A percentile compares a stretch with the other conserved stretches of the same genome.
These are phyloP conservation scores for Cyanophora paradoxa DNA, from an alignment of 78 protist genomes.

Conservation along the genomic window DNA sequence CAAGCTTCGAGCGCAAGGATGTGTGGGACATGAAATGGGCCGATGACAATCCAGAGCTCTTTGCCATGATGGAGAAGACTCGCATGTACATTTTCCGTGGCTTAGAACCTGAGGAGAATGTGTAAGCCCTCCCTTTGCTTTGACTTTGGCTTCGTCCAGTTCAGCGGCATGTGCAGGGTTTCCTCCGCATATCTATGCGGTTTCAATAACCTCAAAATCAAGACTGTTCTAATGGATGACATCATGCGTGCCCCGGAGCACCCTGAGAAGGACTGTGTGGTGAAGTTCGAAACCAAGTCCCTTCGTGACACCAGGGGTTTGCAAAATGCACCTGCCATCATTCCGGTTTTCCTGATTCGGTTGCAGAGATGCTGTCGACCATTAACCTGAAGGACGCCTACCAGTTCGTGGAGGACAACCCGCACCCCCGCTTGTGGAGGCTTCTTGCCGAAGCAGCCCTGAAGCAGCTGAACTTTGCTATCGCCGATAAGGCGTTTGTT, in stretches of 20 bases:
- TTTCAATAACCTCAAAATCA: constrained; percentile 49
- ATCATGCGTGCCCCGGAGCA: constrained; percentile 40
- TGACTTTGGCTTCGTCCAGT: not conserved
- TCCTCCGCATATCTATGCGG: constrained; percentile 42
- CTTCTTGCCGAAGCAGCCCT: constrained; percentile 36
- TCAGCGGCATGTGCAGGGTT: constrained; percentile 4
- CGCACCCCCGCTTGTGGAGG: constrained; percentile 74
- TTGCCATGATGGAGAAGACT: constrained; percentile 73
- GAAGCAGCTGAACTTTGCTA: constrained; percentile 39
- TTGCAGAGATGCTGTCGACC: not conserved
- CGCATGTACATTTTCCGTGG: constrained; percentile 60
- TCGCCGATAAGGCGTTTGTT: constrained; percentile 68
- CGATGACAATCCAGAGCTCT: constrained; percentile 61
- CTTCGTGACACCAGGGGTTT: constrained; percentile 61
- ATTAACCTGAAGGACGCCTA: constrained; percentile 47
- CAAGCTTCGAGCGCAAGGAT: constrained; percentile 39
- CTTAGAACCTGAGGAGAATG: constrained; percentile 47
- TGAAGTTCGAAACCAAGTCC: constrained; percentile 41
- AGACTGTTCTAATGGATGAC: constrained; percentile 52
- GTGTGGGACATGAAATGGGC: constrained; percentile 63
- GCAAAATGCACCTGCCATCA: no score
- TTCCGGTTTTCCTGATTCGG: no score
- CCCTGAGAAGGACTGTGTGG: constrained; percentile 15
- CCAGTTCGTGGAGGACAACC: constrained; percentile 44
- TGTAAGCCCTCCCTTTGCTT: not conserved